phyloP scores from a whole-genome alignment of 768 basidiomycete genomes.

The Leccinellum rugosiceps region DNA sequence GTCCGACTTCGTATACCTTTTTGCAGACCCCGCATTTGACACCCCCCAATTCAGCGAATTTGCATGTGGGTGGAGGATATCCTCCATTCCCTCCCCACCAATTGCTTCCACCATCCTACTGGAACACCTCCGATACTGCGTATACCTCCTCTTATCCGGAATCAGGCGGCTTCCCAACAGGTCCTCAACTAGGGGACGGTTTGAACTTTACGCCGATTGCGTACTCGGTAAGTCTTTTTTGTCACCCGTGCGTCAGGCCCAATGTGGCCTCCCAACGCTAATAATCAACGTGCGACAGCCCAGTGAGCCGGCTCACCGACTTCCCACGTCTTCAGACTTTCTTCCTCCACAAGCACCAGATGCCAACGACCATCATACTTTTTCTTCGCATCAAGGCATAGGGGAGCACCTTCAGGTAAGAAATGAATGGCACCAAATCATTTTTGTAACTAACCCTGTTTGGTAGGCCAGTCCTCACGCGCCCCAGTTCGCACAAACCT shows the following conservation, averaged over 20 bases:
- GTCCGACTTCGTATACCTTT: neutral
- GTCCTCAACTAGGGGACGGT: neutral
- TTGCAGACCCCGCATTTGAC: neutral
- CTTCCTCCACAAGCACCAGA: neutral
- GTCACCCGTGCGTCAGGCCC: neutral
- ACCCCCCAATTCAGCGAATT: neutral
- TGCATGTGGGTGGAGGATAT: neutral
- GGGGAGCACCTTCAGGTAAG: neutral
- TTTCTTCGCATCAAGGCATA: neutral
- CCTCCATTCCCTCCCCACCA: neutral
- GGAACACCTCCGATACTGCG: too few relatives aligned
- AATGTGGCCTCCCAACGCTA: neutral
- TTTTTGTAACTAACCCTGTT: neutral
- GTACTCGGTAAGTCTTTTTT: conserved; percentile 1
- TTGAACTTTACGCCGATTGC: neutral
- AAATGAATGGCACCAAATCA: neutral
- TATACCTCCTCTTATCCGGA: neutral
- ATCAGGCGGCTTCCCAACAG: neutral
- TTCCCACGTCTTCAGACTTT: neutral
- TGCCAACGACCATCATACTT: neutral
- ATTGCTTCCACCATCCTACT: neutral
- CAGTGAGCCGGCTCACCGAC: neutral
- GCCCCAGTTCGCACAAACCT: neutral
- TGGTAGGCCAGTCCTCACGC: neutral
- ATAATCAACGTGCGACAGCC: neutral